Conservation (phyloP, 179 eudicot genomes). For the Corrigiola litoralis region DNA sequence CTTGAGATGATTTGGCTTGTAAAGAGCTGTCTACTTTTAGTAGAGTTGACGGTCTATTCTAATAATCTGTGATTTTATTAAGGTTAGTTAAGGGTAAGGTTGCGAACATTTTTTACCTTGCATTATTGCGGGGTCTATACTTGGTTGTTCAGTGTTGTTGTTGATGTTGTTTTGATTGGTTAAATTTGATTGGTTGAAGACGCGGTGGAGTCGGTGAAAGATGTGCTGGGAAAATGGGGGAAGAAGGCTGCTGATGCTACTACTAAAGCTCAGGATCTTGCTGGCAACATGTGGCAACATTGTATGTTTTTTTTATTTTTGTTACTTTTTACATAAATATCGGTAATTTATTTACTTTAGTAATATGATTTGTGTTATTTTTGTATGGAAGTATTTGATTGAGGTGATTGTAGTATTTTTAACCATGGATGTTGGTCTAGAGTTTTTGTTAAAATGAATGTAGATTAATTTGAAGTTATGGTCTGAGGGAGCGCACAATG, state of each 20-base stretch:
- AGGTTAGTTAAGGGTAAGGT: too few relatives aligned
- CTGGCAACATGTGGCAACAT: constrained; percentile 94
- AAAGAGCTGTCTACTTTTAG: too few relatives aligned
- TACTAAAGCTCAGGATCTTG: constrained; percentile 65
- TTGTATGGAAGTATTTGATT: neutral
- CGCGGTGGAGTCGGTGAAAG: constrained; percentile 64
- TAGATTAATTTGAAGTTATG: too few relatives aligned
- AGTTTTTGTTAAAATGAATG: too few relatives aligned
- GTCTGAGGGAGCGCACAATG: too few relatives aligned
- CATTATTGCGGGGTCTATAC: too few relatives aligned
- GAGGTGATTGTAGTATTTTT: too few relatives aligned
- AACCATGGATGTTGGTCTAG: too few relatives aligned
- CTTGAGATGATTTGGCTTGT: too few relatives aligned
- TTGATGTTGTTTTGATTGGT: neutral
- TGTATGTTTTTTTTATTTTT: constrained; percentile 53
- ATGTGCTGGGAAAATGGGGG: constrained; percentile 69
- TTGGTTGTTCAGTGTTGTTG: neutral
- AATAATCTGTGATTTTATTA: too few relatives aligned
- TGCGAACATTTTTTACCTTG: too few relatives aligned
- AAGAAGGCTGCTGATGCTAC: constrained; percentile 82
- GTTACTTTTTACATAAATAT: neutral
- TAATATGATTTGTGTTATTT: neutral
- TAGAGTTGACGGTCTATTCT: too few relatives aligned
- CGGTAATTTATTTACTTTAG: neutral
- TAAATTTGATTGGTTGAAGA: constrained; percentile 26